Evolutionary conservation across 495 filamentous ascomycete genomes (phyloP).

Genomic region (Parmelia sp.): DNA sequence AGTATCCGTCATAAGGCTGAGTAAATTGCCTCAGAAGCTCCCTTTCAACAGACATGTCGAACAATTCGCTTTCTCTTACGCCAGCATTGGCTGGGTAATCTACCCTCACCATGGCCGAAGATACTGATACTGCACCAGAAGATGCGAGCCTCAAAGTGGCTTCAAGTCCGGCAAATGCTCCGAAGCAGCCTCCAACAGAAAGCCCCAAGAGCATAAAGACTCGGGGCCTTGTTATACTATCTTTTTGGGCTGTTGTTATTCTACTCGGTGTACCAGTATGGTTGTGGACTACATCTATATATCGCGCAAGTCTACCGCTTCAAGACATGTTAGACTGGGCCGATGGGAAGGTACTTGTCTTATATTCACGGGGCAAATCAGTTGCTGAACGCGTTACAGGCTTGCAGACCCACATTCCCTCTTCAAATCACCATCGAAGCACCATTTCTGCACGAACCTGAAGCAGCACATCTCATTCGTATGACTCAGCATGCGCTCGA

Average conservation of each 20-base stretch:
- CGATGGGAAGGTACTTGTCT: slow-evolving; percentile 67
- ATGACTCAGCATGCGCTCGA: slow-evolving; percentile 86
- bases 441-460: slow-evolving; percentile 55
- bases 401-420: slow-evolving; percentile 82
- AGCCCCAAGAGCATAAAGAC: slow-evolving; percentile 58
- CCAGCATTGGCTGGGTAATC: neutral
- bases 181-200: slow-evolving; percentile 61
- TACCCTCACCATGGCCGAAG: slow-evolving; percentile 1
- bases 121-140: neutral
- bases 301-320: slow-evolving; percentile 78
- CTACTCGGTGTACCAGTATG: slow-evolving; percentile 88
- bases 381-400: slow-evolving; percentile 42
- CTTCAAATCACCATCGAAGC: slow-evolving; percentile 74
- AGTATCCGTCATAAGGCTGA: no score
- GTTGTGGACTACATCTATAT: slow-evolving; percentile 94
- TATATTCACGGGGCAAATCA: neutral
- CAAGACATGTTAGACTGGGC: slow-evolving; percentile 89
- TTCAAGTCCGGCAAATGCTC: neutral
- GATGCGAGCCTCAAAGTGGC: neutral
- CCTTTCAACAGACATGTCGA: neutral
- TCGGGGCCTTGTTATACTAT: slow-evolving; percentile 68
- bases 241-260: slow-evolving; percentile 86
- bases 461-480: slow-evolving; percentile 71
- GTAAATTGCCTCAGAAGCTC: no score
- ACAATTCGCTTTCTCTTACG: neutral